Evolutionary conservation across 768 basidiomycete genomes (phyloP).

Genomic region (Agaricus sinodeliciosus): DNA sequence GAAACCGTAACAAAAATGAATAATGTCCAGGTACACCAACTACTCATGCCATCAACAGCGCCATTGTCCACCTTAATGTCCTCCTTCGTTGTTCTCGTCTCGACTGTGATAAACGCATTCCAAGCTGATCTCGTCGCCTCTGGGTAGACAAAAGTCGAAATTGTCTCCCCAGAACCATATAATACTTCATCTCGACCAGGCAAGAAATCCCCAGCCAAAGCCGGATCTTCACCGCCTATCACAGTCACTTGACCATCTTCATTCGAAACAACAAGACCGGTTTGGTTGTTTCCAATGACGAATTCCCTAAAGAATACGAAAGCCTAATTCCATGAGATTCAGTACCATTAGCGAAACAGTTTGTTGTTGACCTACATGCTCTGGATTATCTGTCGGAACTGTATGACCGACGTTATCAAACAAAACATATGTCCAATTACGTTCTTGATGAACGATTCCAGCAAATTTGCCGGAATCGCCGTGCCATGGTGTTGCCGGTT

Average conservation of each 20-base stretch:
- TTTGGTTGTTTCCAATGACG: slow-evolving; percentile 53
- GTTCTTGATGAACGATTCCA: slow-evolving; percentile 71
- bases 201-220: slow-evolving; percentile 39
- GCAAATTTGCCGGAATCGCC: slow-evolving; percentile 53
- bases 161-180: slow-evolving; percentile 43
- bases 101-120: slow-evolving; percentile 41
- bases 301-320: slow-evolving; percentile 60
- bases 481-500: slow-evolving; percentile 63
- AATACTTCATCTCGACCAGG: slow-evolving; percentile 51
- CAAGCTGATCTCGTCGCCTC: slow-evolving; percentile 50
- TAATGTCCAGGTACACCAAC: background rate
- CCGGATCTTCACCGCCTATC: slow-evolving; percentile 42
- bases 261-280: slow-evolving; percentile 43
- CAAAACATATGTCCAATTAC: slow-evolving; percentile 52
- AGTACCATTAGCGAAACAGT: background rate
- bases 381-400: slow-evolving; percentile 29
- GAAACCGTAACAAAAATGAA: background rate
- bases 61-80: background rate
- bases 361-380: slow-evolving; percentile 24
- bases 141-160: slow-evolving; percentile 50
- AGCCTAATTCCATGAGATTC: slow-evolving; percentile 33
- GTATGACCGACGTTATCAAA: slow-evolving; percentile 37
- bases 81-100: slow-evolving; percentile 20
- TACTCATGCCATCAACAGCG: background rate
- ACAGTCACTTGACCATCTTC: slow-evolving; percentile 24